A percentile compares a stretch with the other conserved stretches of the same genome.
Evolutionary conservation across 352 stramenopile genomes (phyloP).

Genomic region (Phytophthora quininea): DNA sequence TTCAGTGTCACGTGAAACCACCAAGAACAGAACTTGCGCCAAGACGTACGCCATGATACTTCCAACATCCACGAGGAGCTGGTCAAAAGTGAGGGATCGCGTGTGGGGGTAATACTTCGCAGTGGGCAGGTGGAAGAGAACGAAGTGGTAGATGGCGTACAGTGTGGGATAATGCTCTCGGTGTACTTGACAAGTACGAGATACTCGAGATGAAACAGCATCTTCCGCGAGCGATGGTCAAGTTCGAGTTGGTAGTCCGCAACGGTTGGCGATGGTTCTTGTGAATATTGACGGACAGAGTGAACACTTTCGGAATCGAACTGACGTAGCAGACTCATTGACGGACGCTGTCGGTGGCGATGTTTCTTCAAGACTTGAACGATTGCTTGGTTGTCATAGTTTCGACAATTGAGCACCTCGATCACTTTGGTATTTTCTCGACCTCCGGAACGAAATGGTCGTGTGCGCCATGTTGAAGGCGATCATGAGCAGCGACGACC

Average conservation of each 20-base stretch:
- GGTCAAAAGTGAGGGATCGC: neutral
- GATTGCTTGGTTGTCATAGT: neutral
- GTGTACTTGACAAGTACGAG: conserved; percentile 20
- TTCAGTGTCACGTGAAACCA: conserved; percentile 10
- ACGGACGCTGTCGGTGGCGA: too few relatives aligned
- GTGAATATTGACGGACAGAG: neutral
- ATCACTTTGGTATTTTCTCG: neutral
- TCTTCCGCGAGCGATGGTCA: neutral
- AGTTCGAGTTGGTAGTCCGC: neutral
- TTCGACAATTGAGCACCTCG: neutral
- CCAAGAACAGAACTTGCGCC: neutral
- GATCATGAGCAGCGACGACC: conserved; percentile 8
- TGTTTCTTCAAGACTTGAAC: neutral
- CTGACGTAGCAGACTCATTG: neutral
- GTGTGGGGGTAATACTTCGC: conserved; percentile 28
- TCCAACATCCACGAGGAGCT: neutral
- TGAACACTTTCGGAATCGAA: neutral
- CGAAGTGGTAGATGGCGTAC: conserved; percentile 21
- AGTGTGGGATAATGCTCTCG: conserved; percentile 20
- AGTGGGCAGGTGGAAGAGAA: conserved; percentile 29
- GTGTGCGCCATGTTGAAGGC: neutral
- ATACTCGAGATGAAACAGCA: conserved; percentile 27
- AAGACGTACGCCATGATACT: conserved; percentile 3
- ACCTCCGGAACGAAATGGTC: neutral
- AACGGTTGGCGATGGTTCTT: neutral